Evolutionary conservation across 2,329 filamentous ascomycete species (phyloP), one percentile per base, ranked within the genome.

Genomic region (Pyrenochaeta sp.): DNA sequence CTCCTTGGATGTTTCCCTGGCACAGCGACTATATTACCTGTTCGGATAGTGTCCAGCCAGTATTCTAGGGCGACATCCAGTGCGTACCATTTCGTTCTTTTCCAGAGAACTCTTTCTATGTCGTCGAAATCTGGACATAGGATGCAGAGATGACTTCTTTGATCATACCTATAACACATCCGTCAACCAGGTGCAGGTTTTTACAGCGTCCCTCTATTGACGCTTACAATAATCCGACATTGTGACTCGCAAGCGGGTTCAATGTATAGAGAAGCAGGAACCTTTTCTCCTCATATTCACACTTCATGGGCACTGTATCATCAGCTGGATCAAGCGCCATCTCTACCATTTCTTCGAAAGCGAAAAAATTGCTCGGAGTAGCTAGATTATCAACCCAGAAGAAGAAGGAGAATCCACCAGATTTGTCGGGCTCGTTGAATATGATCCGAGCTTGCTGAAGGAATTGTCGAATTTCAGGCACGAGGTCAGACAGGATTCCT

Each of bases 31-130:
- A 57, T 38, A 20, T 48, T 54, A 7, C 48, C 53, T 13, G 11
- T 42, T 8, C 34, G 35, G 9, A 54, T 51, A 35, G 48, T 57
- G 28, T 48, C 41, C 9, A 52, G 44, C 51, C 51, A 57, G n/a
- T 46, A 46, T 27, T 45, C 37, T 13, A 57, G 28, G 9, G 52
- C 36, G 9, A 28, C 34, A 19, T 57, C 51, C 3, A 57, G 31
- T 4, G 45, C 48, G 21, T 48, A 46, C 48, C 53, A 54, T 45
- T 35, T 14, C 26, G 30, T 39, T 15, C 30, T 38, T 26, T 30
- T 20, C 20, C 26, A 24, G 13, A 28, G 19, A 30, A 35, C 23
- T n/a, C 23, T 36, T 11, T 44, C 34, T 8, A 30, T 24, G 24
- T 44, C 41, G 10, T 44, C 41, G 7, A 44, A 27, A 26, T 35